Conservation (phyloP, 768 basidiomycete species). For the Tephrocybe sp. region DNA sequence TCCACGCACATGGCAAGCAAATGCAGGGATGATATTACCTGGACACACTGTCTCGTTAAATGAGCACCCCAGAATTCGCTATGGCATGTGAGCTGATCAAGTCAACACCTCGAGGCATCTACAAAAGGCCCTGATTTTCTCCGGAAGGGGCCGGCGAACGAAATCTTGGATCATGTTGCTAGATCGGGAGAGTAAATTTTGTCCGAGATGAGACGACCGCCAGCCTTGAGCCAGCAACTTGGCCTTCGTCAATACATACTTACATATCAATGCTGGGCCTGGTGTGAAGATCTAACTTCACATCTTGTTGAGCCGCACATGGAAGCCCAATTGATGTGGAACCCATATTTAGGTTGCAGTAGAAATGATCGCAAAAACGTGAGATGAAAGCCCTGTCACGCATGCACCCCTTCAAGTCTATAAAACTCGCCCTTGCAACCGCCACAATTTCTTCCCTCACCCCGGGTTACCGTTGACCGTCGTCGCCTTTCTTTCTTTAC, state of each 20-base stretch:
- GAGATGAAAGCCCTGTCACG: slow-evolving; percentile 33
- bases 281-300: slow-evolving; percentile 18
- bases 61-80: slow-evolving; percentile 35
- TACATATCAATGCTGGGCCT: slow-evolving; percentile 12
- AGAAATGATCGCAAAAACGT: slow-evolving; percentile 28
- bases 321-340: slow-evolving; percentile 26
- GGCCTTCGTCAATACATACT: slow-evolving; percentile 2
- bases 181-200: slow-evolving; percentile 20
- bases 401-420: slow-evolving; percentile 27
- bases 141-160: slow-evolving; percentile 31
- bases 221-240: slow-evolving; percentile 12
- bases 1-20: slow-evolving; percentile 13
- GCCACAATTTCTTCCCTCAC: slow-evolving; percentile 25
- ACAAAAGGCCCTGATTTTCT: slow-evolving; percentile 23
- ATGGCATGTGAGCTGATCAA: slow-evolving; percentile 18
- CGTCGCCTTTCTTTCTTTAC: slow-evolving; percentile 14
- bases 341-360: slow-evolving; percentile 23
- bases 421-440: slow-evolving; percentile 30
- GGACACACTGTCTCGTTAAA: slow-evolving; percentile 18
- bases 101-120: slow-evolving; percentile 28
- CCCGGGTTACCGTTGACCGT: slow-evolving; percentile 12
- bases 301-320: slow-evolving; percentile 17
- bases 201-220: slow-evolving; percentile 11
- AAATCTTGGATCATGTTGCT: slow-evolving; percentile 22
- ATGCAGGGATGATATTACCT: slow-evolving; percentile 26